A percentile compares a stretch with the other conserved stretches of the same genome.
Conservation (phyloP, 148 eudicot species). For the Cornus kousa region DNA sequence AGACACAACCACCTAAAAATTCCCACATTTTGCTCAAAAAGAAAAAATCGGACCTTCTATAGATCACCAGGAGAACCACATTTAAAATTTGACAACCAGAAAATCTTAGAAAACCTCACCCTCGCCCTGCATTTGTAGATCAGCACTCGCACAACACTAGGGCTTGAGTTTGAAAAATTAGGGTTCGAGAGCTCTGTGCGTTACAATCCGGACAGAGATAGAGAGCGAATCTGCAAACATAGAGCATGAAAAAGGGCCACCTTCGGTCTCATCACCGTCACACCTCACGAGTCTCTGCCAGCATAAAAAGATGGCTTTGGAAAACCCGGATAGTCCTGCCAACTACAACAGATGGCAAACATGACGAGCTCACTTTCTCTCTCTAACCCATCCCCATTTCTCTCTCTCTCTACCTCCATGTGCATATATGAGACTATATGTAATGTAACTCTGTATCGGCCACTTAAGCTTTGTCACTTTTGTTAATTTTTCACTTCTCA, state of each 20-base stretch:
- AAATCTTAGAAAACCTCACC: not conserved
- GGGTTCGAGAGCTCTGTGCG: constrained; percentile 3
- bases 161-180: constrained; percentile 8
- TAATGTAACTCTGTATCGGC: not conserved
- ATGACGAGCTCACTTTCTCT: not conserved
- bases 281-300: not conserved
- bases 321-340: constrained; percentile 4
- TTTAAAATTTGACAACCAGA: too few species aligned
- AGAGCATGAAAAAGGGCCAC: not conserved
- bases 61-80: not conserved
- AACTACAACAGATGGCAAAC: not conserved
- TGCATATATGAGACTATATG: not conserved
- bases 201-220: not conserved
- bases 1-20: not conserved
- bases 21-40: constrained; percentile 2
- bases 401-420: not conserved
- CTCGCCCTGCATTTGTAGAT: not conserved
- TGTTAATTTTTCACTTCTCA: not conserved
- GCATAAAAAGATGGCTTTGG: not conserved
- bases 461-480: not conserved
- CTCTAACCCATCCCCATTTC: not conserved
- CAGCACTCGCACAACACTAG: not conserved
- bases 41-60: not conserved
- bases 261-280: constrained; percentile 8
- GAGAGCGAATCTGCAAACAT: not conserved